These are phyloP conservation scores for Monocercomonoides exilis DNA, from an alignment of 78 protist species.

Conservation along the genomic window DNA sequence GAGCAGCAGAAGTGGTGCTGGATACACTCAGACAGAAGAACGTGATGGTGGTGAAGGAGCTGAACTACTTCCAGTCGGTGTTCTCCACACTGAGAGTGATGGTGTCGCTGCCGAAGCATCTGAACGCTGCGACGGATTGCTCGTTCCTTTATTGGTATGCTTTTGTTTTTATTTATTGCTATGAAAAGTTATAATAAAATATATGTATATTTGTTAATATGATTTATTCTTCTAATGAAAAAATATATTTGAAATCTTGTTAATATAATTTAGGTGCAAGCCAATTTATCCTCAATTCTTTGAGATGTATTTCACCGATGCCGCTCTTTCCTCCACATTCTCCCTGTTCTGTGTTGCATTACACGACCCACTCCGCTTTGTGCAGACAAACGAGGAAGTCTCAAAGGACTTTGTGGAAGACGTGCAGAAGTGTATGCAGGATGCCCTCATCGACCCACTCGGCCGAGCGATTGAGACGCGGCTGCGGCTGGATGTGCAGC, in stretches of 20 bases:
- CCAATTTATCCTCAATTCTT: not conserved
- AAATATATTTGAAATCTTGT: no score
- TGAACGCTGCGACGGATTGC: not conserved
- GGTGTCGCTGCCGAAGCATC: not conserved
- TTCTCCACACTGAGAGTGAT: no score
- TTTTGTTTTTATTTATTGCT: no score
- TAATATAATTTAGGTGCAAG: no score
- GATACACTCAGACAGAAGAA: not conserved
- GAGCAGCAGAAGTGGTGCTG: not conserved
- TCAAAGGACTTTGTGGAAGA: not conserved
- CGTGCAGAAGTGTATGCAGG: conserved; percentile 12
- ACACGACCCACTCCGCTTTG: not conserved
- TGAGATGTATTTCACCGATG: not conserved
- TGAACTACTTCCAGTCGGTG: no score
- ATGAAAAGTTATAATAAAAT: no score
- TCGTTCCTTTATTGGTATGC: not conserved
- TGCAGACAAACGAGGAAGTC: not conserved
- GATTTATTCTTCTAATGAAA: no score
- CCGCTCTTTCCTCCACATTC: not conserved
- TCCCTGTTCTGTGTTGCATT: not conserved
- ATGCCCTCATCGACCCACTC: conserved; percentile 60
- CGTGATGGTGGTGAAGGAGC: not conserved
- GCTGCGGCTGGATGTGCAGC: conserved; percentile 65
- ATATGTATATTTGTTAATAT: no score
- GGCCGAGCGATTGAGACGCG: conserved; percentile 69